These are phyloP conservation scores for Chenopodium formosanum DNA, from an alignment of 148 eudicot species.

Conservation along the genomic window DNA sequence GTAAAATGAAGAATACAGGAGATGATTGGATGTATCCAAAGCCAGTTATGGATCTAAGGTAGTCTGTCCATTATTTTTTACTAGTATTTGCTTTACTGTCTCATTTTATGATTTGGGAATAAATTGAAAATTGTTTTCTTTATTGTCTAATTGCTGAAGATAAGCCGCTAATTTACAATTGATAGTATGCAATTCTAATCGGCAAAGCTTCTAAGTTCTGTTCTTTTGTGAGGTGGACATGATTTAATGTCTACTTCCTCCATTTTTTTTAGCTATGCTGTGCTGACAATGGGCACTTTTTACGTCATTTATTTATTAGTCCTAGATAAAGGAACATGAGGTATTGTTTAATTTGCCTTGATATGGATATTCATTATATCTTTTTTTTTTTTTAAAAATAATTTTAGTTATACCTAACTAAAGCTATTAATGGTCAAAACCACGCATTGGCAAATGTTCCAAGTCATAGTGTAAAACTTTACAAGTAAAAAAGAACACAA, in stretches of 20 bases:
- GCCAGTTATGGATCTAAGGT: slow-evolving; percentile 97
- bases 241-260: not conserved
- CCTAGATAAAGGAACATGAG: too few relatives aligned
- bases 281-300: too few relatives aligned
- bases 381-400: too few relatives aligned
- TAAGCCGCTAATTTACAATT: not conserved
- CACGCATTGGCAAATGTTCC: too few relatives aligned
- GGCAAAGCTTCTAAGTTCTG: not conserved
- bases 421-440: too few relatives aligned
- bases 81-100: not conserved
- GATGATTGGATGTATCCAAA: slow-evolving; percentile 99
- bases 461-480: too few relatives aligned
- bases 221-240: not conserved
- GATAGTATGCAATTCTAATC: not conserved
- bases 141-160: not conserved
- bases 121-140: not conserved
- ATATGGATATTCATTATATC: too few relatives aligned
- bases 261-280: too few relatives aligned
- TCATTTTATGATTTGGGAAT: not conserved
- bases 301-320: too few relatives aligned
- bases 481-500: too few relatives aligned
- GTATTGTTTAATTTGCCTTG: too few relatives aligned
- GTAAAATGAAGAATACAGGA: slow-evolving; percentile 82
- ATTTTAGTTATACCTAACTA: too few relatives aligned
- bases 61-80: not conserved